Conservation (phyloP, 306 rosid species). For the Acacia confusa region DNA sequence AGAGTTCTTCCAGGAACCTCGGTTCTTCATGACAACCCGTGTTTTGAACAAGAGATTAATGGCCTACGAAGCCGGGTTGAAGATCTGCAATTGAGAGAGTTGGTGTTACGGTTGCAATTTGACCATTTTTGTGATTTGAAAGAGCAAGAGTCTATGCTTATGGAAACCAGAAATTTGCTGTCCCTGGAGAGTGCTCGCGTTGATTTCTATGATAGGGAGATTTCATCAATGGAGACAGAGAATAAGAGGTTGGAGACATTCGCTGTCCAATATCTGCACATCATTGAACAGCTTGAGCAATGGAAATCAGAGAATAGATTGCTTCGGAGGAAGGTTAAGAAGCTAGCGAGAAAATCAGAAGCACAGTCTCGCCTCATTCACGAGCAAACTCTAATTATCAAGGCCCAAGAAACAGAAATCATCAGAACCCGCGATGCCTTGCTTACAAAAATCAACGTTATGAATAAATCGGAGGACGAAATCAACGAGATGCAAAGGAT, state of each 20-base stretch:
- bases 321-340: conserved; percentile 52
- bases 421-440: conserved; percentile 41
- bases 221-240: conserved; percentile 47
- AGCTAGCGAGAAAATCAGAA: conserved; percentile 45
- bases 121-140: conserved; percentile 55
- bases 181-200: conserved; percentile 44
- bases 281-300: conserved; percentile 44
- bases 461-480: conserved; percentile 52
- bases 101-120: conserved; percentile 50
- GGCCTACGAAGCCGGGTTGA: conserved; percentile 46
- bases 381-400: conserved; percentile 48
- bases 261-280: conserved; percentile 34
- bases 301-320: conserved; percentile 53
- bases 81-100: conserved; percentile 53
- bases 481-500: conserved; percentile 41
- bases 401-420: conserved; percentile 47
- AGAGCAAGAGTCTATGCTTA: conserved; percentile 52
- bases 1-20: conserved; percentile 10
- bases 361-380: conserved; percentile 42
- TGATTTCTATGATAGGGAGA: conserved; percentile 59
- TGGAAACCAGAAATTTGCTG: conserved; percentile 49
- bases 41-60: conserved; percentile 43
- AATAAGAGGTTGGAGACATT: conserved; percentile 48
- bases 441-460: conserved; percentile 35
- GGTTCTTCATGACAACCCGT: conserved; percentile 15